Evolutionary conservation across 176 grass and related monocot genomes (phyloP).

Genomic region (Aegilops umbellulata): DNA sequence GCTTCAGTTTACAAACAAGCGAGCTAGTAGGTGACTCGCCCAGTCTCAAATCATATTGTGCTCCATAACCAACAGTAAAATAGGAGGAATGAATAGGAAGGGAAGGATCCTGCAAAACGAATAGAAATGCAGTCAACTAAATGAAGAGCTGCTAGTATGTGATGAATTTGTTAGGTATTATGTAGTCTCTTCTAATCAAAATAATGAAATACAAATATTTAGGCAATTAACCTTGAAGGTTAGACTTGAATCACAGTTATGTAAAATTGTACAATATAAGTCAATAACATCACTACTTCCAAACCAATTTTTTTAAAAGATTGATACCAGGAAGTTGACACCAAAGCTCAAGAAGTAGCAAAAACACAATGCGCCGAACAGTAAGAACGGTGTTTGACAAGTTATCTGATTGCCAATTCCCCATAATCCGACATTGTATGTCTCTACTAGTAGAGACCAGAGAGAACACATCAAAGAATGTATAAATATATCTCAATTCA

Average conservation of each 20-base stretch:
- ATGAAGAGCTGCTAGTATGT: constrained; percentile 2
- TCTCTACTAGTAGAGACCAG: not conserved
- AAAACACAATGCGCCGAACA: not conserved
- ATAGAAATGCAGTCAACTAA: constrained; percentile 17
- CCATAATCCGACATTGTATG: not conserved
- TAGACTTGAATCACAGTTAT: constrained; percentile 7
- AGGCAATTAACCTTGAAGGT: not conserved
- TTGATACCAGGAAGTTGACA: not conserved
- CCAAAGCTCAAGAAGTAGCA: not conserved
- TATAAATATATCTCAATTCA: not conserved
- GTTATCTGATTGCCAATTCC: not conserved
- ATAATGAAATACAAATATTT: not conserved
- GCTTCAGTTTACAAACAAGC: constrained; percentile 75
- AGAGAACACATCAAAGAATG: not conserved
- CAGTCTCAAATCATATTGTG: constrained; percentile 76
- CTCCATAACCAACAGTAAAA: constrained; percentile 88
- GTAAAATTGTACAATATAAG: no score
- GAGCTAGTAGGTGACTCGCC: constrained; percentile 53
- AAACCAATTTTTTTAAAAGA: not conserved
- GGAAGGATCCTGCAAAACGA: constrained; percentile 64
- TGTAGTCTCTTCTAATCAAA: not conserved
- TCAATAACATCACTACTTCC: not conserved
- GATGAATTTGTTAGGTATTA: not conserved
- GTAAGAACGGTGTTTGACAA: not conserved
- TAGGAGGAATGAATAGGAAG: constrained; percentile 53